Evolutionary conservation across 2,329 filamentous ascomycete genomes (phyloP).

Genomic region (Ilyonectria destructans): DNA sequence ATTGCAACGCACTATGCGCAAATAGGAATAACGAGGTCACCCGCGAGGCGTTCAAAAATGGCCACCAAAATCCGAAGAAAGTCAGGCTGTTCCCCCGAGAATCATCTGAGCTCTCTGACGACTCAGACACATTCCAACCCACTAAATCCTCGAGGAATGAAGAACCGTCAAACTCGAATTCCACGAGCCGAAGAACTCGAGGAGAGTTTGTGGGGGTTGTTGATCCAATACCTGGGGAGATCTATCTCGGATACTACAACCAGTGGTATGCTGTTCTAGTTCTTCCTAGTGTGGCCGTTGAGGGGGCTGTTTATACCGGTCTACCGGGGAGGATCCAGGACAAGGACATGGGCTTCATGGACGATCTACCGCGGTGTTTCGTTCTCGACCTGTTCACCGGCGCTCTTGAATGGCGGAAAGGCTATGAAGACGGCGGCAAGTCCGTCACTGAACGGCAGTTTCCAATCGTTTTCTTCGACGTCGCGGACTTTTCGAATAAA

Average conservation of each 20-base stretch:
- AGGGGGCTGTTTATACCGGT: slow-evolving; percentile 6
- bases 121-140: background rate
- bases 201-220: slow-evolving; percentile 8
- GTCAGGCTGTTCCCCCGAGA: background rate
- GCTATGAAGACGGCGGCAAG: slow-evolving; percentile 5
- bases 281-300: slow-evolving; percentile 14
- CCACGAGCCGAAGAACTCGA: background rate
- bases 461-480: slow-evolving; percentile 3
- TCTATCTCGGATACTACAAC: slow-evolving; percentile 26
- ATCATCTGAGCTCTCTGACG: background rate
- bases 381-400: background rate
- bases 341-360: slow-evolving; percentile 12
- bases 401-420: background rate
- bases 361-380: background rate
- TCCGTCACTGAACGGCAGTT: background rate
- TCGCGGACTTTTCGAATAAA: background rate
- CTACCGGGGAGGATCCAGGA: background rate
- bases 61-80: background rate
- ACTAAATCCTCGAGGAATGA: background rate
- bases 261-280: slow-evolving; percentile 18
- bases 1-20: slow-evolving; percentile 12
- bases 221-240: slow-evolving; percentile 17
- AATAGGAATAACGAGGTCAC: slow-evolving; percentile 20
- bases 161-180: background rate
- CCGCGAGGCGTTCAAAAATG: background rate